Base-by-base conservation (phyloP, 75 land plant species). In the Sequoia sempervirens region DNA sequence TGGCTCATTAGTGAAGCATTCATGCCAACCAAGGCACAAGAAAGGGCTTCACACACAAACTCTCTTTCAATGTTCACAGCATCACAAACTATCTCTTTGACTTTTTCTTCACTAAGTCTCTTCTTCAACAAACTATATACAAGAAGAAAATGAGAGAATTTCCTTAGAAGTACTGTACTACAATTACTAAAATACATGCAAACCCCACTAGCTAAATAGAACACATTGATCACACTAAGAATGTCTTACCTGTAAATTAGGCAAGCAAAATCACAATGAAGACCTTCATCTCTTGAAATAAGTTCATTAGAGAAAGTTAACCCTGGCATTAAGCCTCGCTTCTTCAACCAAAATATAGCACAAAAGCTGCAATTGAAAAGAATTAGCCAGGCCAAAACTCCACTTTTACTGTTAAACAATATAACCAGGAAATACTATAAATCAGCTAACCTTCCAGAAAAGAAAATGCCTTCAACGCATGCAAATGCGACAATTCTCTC, bases 241-340 rank as follows among this genome's bases (percentile, higher is more conserved):
- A 53, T 53, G 56, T 80, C 50, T 82, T 80, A 89, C 93, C 89
- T 94, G 85, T 96, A 96, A 40, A 96, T 54, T 10, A 96, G 85
- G 84, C 96, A 96, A 75, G 98, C 98, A 86, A 96, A 96, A 43
- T 96, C 96, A 83, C 96, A 94, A 58, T 96, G 98, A 9, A 96
- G 88, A 2, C 98, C 98, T 86, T 92, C 94, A 80, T 93, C 97
- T 73, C 97, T 85, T 37, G 97, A 96, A 72, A 94, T 92, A 32
- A 96, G 92, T 83, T 92, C 95, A 84, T 92, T 93, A 37, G 98
- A 94, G 81, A 92, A 93, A 23, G 94, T 91, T 61, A 96, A 84
- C 10, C 93, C 98, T 4, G 94, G 96, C 95, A 94, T 96, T 28
- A 95, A 86, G 41, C 96, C 97, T 54, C 97, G 84, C 83, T 92